These are phyloP conservation scores for Backusella westeae DNA, from an alignment of 192 early-diverging fungal genomes.

Conservation along the genomic window DNA sequence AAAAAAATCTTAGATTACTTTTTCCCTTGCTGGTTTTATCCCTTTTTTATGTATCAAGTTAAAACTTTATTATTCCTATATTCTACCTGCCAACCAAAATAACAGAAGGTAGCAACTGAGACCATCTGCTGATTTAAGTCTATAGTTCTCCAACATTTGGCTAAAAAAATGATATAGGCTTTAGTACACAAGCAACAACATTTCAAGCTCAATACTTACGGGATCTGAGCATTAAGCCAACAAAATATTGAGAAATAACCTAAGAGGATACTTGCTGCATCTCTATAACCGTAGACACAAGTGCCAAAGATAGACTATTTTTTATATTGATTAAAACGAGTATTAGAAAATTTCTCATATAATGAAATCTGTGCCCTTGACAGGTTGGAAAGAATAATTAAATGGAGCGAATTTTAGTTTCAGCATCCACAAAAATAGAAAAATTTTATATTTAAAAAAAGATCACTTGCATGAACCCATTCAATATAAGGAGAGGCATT, in stretches of 20 bases:
- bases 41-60: neutral
- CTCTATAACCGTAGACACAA: constrained; percentile 43
- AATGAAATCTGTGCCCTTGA: neutral
- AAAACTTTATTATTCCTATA: neutral
- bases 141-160: constrained; percentile 51
- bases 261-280: constrained; percentile 40
- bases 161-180: constrained; percentile 20
- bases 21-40: neutral
- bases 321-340: neutral
- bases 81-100: constrained; percentile 58
- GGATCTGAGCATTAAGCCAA: constrained; percentile 71
- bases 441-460: neutral
- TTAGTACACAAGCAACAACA: neutral
- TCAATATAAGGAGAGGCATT: neutral
- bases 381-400: neutral
- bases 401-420: constrained; percentile 7
- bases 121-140: constrained; percentile 40
- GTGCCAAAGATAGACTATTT: constrained; percentile 39
- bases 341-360: neutral
- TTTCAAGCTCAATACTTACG: constrained; percentile 42
- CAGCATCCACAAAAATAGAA: constrained; percentile 3
- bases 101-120: constrained; percentile 52
- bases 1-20: neutral
- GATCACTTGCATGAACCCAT: constrained; percentile 19
- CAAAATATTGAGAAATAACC: constrained; percentile 59